A percentile compares a stretch with the other conserved stretches of the same genome.
Conservation (phyloP, 192 early-diverging fungal genomes). For the Backusella westeae region DNA sequence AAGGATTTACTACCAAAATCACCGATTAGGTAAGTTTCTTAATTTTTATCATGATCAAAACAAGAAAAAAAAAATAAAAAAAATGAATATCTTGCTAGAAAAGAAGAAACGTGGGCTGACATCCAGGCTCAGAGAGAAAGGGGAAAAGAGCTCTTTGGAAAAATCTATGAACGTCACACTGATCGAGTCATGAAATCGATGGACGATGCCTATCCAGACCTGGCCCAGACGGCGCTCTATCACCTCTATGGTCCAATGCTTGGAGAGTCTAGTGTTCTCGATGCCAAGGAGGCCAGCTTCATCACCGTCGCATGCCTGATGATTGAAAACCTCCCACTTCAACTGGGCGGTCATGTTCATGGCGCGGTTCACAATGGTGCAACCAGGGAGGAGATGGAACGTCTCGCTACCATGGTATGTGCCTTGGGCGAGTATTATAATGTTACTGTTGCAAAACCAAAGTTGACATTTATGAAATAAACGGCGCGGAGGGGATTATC, state of each 20-base stretch:
- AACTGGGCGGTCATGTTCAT: slow-evolving; percentile 8
- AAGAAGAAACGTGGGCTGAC: slow-evolving; percentile 17
- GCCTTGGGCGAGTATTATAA: neutral
- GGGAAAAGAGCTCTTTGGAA: slow-evolving; percentile 19
- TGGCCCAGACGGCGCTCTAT: slow-evolving; percentile 15
- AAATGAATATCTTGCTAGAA: neutral
- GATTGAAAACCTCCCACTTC: neutral
- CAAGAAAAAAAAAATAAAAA: neutral
- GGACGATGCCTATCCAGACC: slow-evolving; percentile 10
- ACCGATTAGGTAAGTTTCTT: slow-evolving; percentile 6
- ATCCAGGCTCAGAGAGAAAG: slow-evolving; percentile 5
- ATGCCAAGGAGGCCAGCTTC: slow-evolving; percentile 11
- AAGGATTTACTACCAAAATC: neutral
- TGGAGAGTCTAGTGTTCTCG: neutral
- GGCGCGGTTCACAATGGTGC: slow-evolving; percentile 22
- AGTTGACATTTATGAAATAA: neutral
- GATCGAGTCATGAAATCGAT: slow-evolving; percentile 11
- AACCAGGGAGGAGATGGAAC: neutral
- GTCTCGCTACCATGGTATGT: neutral
- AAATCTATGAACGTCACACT: slow-evolving; percentile 17
- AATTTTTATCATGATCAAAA: neutral
- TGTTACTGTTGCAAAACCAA: neutral
- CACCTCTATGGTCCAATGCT: slow-evolving; percentile 19
- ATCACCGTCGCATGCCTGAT: slow-evolving; percentile 2
- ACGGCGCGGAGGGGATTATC: neutral